These are phyloP conservation scores for Pythium oligandrum DNA, from an alignment of 352 stramenopile species.

Conservation along the genomic window DNA sequence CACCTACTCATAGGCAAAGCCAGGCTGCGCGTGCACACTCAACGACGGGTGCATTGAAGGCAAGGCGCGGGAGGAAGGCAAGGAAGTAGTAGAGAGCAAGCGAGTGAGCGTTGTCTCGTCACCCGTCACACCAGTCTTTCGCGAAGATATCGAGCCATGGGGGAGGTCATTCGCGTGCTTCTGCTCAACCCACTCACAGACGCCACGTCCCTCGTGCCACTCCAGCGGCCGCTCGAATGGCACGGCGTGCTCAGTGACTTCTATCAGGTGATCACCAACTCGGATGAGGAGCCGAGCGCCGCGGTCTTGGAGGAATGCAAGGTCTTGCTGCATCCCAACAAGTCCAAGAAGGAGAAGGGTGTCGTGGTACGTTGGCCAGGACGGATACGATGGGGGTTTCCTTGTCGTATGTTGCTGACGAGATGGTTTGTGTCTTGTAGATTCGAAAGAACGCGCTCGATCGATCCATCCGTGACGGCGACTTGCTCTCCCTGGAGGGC, in stretches of 20 bases:
- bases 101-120: no score
- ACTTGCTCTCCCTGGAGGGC: conserved; percentile 66
- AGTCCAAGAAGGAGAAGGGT: conserved; percentile 78
- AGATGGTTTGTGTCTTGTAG: conserved; percentile 13
- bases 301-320: conserved; percentile 61
- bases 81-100: no score
- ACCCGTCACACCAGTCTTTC: no score
- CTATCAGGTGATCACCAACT: conserved; percentile 80
- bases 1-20: no score
- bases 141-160: conserved; percentile 24
- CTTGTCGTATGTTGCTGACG: neutral
- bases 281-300: conserved; percentile 62
- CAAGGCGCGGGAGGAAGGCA: no score
- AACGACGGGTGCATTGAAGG: no score
- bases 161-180: conserved; percentile 77
- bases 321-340: conserved; percentile 73
- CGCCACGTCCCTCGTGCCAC: conserved; percentile 72
- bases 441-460: conserved; percentile 69
- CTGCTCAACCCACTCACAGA: conserved; percentile 66
- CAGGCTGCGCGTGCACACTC: no score
- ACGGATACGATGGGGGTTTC: neutral
- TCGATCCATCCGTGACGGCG: conserved; percentile 75
- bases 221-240: conserved; percentile 76
- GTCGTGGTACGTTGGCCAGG: conserved; percentile 39
- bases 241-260: conserved; percentile 71